These are phyloP conservation scores for Tetrapisispora arboricola DNA, from an alignment of 805 yeast genomes.

Conservation along the genomic window DNA sequence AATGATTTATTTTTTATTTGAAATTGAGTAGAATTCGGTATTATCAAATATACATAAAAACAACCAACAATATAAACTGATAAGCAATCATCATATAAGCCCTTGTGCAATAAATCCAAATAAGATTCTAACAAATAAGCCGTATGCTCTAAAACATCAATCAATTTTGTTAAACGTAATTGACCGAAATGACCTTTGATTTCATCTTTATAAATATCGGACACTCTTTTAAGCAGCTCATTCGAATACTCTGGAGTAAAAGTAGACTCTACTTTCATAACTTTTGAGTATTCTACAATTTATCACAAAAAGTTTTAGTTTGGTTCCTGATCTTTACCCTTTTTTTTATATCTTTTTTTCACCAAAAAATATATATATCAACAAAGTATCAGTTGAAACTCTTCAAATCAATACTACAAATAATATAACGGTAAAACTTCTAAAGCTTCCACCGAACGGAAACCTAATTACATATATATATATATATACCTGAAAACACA, in stretches of 20 bases:
- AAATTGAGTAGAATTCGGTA: constrained; percentile 34
- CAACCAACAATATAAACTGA: constrained; percentile 30
- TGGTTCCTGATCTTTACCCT: too few relatives aligned
- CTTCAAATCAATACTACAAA: too few relatives aligned
- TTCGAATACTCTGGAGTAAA: constrained; percentile 35
- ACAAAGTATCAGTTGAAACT: too few relatives aligned
- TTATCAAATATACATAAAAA: constrained; percentile 29
- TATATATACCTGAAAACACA: too few relatives aligned
- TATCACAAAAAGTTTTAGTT: neutral
- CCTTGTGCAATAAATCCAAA: constrained; percentile 13
- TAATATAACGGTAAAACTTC: too few relatives aligned
- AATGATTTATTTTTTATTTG: constrained; percentile 33
- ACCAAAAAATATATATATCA: too few relatives aligned
- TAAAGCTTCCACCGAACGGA: too few relatives aligned
- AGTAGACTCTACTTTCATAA: neutral
- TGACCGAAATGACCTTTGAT: constrained; percentile 25
- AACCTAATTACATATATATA: too few relatives aligned
- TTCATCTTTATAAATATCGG: constrained; percentile 26
- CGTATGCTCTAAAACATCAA: constrained; percentile 31
- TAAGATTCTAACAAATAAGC: constrained; percentile 29
- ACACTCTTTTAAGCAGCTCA: constrained; percentile 24
- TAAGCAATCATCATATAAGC: constrained; percentile 22
- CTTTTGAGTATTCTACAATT: too few relatives aligned
- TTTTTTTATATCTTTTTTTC: too few relatives aligned
- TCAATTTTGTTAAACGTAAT: constrained; percentile 27